A percentile compares a stretch with the other conserved stretches of the same genome.
Conservation (phyloP, 805 yeast species). For the Hanseniaspora guilliermondii region DNA sequence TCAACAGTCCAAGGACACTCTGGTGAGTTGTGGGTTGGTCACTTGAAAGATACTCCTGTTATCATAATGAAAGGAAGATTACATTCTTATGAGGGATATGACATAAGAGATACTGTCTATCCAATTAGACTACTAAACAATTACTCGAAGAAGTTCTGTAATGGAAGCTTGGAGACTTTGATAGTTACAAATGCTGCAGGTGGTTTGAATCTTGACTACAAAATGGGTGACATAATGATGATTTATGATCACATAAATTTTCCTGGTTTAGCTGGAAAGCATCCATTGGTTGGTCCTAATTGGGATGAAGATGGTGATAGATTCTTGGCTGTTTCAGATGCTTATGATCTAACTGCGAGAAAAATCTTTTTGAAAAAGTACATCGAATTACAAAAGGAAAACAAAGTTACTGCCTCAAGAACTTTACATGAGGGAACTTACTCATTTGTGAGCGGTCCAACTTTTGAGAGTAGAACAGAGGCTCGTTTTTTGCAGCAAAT, state of each 20-base stretch:
- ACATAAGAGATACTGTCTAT: conserved; percentile 68
- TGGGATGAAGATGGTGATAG: conserved; percentile 71
- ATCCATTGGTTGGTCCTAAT: conserved; percentile 82
- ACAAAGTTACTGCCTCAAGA: conserved; percentile 28
- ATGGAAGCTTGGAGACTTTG: conserved; percentile 30
- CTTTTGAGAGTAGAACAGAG: conserved; percentile 88
- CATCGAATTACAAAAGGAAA: conserved; percentile 31
- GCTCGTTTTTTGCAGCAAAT: conserved; percentile 53
- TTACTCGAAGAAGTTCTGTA: conserved; percentile 36
- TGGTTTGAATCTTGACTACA: conserved; percentile 53
- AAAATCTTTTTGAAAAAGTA: conserved; percentile 46
- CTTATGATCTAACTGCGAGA: conserved; percentile 68
- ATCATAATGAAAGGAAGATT: conserved; percentile 89
- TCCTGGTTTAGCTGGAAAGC: conserved; percentile 82
- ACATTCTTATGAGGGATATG: conserved; percentile 86
- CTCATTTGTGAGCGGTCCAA: conserved; percentile 80
- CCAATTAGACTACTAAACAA: conserved; percentile 66
- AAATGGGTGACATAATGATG: conserved; percentile 85
- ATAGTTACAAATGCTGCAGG: conserved; percentile 97
- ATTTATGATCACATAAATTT: conserved; percentile 78
- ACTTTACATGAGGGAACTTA: conserved; percentile 77
- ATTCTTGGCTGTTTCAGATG: conserved; percentile 78
- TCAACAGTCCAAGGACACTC: conserved; percentile 88
- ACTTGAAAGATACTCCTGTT: conserved; percentile 61
- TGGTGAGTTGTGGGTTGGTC: conserved; percentile 71